A percentile compares a stretch with the other conserved stretches of the same genome.
Conservation (phyloP, 1,284 basidiomycete species). For the Coniferiporia weirii region DNA sequence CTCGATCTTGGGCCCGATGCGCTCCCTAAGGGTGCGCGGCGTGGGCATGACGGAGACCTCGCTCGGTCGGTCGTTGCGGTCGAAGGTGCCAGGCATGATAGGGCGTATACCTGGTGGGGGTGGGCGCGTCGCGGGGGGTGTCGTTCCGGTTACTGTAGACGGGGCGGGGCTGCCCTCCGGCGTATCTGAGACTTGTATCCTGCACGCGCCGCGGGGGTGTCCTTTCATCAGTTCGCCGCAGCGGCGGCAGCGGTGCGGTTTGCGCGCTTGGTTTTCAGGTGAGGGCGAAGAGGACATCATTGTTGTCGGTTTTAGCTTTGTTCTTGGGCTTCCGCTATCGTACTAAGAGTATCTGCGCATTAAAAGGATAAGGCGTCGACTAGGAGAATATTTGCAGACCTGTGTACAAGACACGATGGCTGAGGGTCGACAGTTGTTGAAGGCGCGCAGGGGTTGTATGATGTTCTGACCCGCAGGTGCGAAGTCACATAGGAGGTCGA, state of each 20-base stretch:
- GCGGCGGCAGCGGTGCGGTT: slow-evolving; percentile 13
- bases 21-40: slow-evolving; percentile 9
- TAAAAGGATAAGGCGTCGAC: background rate
- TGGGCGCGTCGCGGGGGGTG: slow-evolving; percentile 1
- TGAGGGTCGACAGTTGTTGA: background rate
- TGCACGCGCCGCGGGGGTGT: slow-evolving; percentile 14
- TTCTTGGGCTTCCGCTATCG: background rate
- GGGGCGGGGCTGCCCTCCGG: background rate
- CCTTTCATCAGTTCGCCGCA: slow-evolving; percentile 19
- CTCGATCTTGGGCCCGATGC: slow-evolving; percentile 18
- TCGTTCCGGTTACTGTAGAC: slow-evolving; percentile 2
- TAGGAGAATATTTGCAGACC: background rate
- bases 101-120: background rate
- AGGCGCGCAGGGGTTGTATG: background rate
- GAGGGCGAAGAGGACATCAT: slow-evolving; percentile 10
- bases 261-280: background rate
- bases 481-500: background rate
- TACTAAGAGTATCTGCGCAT: background rate
- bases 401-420: background rate
- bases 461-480: background rate
- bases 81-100: slow-evolving; percentile 12
- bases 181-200: background rate
- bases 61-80: slow-evolving; percentile 7
- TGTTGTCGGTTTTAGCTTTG: background rate
- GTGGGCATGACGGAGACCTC: slow-evolving; percentile 9